These are phyloP conservation scores for Coprinellus aureogranulatus DNA, from an alignment of 768 basidiomycete genomes.

Conservation along the genomic window DNA sequence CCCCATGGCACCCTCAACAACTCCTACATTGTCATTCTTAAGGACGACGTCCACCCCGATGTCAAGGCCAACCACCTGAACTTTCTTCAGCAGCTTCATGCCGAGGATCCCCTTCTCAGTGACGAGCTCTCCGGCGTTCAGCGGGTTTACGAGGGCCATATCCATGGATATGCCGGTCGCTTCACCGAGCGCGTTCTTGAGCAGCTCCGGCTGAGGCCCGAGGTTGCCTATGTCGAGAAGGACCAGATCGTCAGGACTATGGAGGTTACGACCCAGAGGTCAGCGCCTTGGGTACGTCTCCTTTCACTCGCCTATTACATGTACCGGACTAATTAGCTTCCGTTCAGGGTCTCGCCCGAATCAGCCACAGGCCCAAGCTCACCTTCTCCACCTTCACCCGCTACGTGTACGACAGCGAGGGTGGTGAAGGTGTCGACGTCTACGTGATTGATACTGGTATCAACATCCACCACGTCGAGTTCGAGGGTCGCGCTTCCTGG, in stretches of 20 bases:
- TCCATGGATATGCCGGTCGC: conserved; percentile 78
- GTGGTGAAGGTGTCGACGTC: conserved; percentile 93
- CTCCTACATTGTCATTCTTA: conserved; percentile 93
- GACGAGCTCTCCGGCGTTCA: conserved; percentile 49
- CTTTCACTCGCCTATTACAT: background rate
- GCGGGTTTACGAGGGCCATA: conserved; percentile 75
- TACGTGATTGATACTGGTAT: conserved; percentile 89
- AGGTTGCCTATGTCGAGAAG: conserved; percentile 88
- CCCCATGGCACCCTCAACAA: conserved; percentile 76
- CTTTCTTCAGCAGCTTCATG: conserved; percentile 64
- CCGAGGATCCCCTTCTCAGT: conserved; percentile 50
- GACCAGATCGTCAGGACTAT: conserved; percentile 89
- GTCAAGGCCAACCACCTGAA: conserved; percentile 76
- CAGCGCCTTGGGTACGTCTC: conserved; percentile 76
- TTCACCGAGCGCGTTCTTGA: conserved; percentile 72
- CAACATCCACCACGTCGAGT: conserved; percentile 80
- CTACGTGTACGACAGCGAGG: conserved; percentile 68
- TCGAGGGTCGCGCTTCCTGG: conserved; percentile 88
- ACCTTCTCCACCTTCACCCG: conserved; percentile 78
- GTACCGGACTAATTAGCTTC: background rate
- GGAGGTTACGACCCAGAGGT: conserved; percentile 50
- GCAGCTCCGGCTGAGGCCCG: conserved; percentile 76
- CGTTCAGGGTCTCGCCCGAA: conserved; percentile 85
- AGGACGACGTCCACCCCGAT: conserved; percentile 57
- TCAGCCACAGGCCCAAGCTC: conserved; percentile 82